A percentile compares a stretch with the other conserved stretches of the same genome.
These are phyloP conservation scores for Sugiyamaella boreocaroliniensis DNA, from an alignment of 805 yeast genomes.

Conservation along the genomic window DNA sequence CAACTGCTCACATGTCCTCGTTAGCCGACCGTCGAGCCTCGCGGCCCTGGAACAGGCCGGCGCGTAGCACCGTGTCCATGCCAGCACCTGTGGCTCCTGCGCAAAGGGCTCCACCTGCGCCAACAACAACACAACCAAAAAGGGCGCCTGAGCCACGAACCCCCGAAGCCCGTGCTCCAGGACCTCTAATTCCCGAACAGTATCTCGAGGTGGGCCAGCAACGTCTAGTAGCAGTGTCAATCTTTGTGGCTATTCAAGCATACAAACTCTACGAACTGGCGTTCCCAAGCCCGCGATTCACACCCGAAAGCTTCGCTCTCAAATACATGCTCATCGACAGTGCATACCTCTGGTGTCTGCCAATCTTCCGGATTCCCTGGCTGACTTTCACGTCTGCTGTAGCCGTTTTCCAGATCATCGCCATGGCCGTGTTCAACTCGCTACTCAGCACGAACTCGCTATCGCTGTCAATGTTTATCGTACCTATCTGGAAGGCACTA, in stretches of 20 bases:
- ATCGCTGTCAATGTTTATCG: conserved; percentile 17
- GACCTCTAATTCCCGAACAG: conserved; percentile 51
- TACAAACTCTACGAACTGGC: conserved; percentile 73
- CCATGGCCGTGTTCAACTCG: conserved; percentile 46
- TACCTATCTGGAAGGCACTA: conserved; percentile 20
- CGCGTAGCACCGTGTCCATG: neutral
- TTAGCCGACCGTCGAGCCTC: conserved; percentile 1
- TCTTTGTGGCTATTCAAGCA: conserved; percentile 73
- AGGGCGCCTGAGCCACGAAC: conserved; percentile 34
- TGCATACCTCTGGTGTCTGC: conserved; percentile 59
- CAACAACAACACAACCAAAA: neutral
- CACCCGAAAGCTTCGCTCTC: conserved; percentile 50
- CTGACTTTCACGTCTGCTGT: conserved; percentile 56
- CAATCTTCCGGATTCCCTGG: conserved; percentile 69
- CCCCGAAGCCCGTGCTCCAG: conserved; percentile 37
- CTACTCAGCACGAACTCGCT: conserved; percentile 39
- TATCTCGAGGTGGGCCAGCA: conserved; percentile 72
- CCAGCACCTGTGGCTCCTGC: neutral
- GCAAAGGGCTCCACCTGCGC: neutral
- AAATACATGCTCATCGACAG: conserved; percentile 75
- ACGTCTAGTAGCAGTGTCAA: conserved; percentile 55
- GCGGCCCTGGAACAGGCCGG: conserved; percentile 3
- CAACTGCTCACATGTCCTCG: neutral
- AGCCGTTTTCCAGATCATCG: conserved; percentile 43
- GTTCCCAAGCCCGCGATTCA: conserved; percentile 31